A percentile compares a stretch with the other conserved stretches of the same genome.
phyloP scores from a whole-genome alignment of 1,284 basidiomycete genomes.

The Ganoderma sinense region DNA sequence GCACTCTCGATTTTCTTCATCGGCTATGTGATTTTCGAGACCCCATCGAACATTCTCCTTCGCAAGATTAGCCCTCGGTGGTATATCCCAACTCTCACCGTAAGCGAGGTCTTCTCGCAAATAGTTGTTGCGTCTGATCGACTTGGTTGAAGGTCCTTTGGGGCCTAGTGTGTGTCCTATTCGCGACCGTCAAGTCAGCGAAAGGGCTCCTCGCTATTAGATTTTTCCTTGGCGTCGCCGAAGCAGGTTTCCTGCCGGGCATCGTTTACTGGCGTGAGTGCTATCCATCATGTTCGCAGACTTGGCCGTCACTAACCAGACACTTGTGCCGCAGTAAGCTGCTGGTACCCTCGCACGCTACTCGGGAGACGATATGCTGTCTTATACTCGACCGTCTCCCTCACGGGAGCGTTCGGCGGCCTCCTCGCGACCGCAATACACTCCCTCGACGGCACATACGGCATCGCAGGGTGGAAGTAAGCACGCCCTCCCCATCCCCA shows the following conservation, averaged over 20 bases:
- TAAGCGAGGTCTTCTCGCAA: constrained; percentile 21
- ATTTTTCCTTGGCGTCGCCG: constrained; percentile 63
- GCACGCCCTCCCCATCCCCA: too few species aligned
- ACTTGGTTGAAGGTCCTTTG: constrained; percentile 28
- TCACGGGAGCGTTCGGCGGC: constrained; percentile 71
- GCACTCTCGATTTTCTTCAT: constrained; percentile 71
- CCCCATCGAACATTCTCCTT: constrained; percentile 52
- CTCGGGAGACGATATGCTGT: constrained; percentile 43
- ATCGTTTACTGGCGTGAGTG: constrained; percentile 58
- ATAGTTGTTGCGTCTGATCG: not conserved
- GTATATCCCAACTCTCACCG: constrained; percentile 49
- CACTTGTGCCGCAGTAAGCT: constrained; percentile 31
- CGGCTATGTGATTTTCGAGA: constrained; percentile 74
- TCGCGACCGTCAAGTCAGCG: constrained; percentile 60
- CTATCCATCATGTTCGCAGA: not conserved
- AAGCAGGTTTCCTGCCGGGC: constrained; percentile 60
- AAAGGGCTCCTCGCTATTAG: constrained; percentile 62
- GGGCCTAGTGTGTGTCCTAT: constrained; percentile 35
- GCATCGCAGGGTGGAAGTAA: constrained; percentile 41
- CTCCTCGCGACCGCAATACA: constrained; percentile 51
- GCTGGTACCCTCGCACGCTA: constrained; percentile 39
- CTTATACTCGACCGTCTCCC: constrained; percentile 65
- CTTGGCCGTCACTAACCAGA: not conserved
- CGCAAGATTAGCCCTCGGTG: constrained; percentile 49
- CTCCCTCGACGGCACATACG: constrained; percentile 38